phyloP scores from a whole-genome alignment of 192 early-diverging fungal species.

The Umbelopsis isabellina region DNA sequence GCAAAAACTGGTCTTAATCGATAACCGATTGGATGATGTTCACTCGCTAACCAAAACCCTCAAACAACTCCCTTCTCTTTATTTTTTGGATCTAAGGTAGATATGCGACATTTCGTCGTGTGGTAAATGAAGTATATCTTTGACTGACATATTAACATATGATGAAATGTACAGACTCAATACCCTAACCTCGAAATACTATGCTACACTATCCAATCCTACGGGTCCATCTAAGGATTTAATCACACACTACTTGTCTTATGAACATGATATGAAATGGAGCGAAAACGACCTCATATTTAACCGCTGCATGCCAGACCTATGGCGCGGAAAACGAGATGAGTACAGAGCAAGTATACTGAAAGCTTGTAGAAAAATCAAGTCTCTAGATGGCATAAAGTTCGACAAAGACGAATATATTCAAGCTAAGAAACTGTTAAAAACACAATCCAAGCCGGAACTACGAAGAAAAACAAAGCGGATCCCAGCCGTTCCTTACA shows the following conservation, averaged over 20 bases:
- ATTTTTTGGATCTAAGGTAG: conserved; percentile 33
- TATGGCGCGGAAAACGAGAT: conserved; percentile 14
- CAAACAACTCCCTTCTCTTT: conserved; percentile 21
- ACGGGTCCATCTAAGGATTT: conserved; percentile 7
- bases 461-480: too few species aligned
- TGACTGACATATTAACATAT: not conserved
- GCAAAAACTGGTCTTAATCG: conserved; percentile 47
- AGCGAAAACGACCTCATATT: conserved; percentile 8
- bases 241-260: conserved; percentile 6
- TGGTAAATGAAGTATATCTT: not conserved
- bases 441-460: not conserved
- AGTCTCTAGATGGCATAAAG: conserved; percentile 14
- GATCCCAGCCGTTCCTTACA: too few species aligned
- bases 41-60: conserved; percentile 20
- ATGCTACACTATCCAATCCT: conserved; percentile 17
- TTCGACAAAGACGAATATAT: not conserved
- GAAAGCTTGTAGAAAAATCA: conserved; percentile 14
- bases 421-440: not conserved
- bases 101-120: not conserved
- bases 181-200: conserved; percentile 10
- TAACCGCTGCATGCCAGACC: conserved; percentile 4
- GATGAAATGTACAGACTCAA: not conserved
- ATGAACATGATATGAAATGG: conserved; percentile 16
- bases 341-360: conserved; percentile 17
- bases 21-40: conserved; percentile 46